Conservation (phyloP, 1,139 yeast species). For the Suhomyces bolitotheri region DNA sequence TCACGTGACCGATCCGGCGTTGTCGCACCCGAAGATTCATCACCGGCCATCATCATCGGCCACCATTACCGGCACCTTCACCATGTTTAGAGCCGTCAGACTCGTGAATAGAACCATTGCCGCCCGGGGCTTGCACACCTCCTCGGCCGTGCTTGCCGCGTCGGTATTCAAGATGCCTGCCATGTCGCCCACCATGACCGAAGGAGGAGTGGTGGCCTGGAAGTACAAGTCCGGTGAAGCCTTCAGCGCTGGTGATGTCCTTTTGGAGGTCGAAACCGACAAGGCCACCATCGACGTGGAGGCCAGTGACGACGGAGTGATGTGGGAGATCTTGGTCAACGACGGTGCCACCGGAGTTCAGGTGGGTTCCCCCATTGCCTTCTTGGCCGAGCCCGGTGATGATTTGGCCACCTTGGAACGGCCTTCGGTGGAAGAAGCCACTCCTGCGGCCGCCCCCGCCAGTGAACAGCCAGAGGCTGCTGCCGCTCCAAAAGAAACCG, state of each 20-base stretch:
- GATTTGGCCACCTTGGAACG: constrained; percentile 64
- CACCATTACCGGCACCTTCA: constrained; percentile 5
- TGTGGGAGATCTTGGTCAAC: constrained; percentile 71
- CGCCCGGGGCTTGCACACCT: constrained; percentile 19
- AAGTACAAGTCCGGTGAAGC: constrained; percentile 78
- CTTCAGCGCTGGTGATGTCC: constrained; percentile 81
- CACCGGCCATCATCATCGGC: constrained; percentile 7
- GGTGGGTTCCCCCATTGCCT: constrained; percentile 90
- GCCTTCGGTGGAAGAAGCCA: constrained; percentile 46
- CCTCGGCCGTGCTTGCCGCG: constrained; percentile 41
- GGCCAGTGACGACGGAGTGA: constrained; percentile 86
- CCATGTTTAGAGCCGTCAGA: constrained; percentile 22
- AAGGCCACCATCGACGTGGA: constrained; percentile 93
- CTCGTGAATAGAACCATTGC: constrained; percentile 13
- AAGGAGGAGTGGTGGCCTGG: constrained; percentile 97
- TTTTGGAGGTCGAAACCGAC: constrained; percentile 89
- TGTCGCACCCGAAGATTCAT: constrained; percentile 22
- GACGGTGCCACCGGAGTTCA: constrained; percentile 78
- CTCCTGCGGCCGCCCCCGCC: constrained; percentile 10
- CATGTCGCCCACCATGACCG: constrained; percentile 98
- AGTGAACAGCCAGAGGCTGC: constrained; percentile 15
- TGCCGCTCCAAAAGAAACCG: constrained; percentile 8
- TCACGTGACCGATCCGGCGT: constrained; percentile 14
- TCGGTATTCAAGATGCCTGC: constrained; percentile 89
- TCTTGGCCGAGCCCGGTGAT: constrained; percentile 84